Conservation (phyloP, 495 filamentous ascomycete species). For the Aspergillus olivimuriae region DNA sequence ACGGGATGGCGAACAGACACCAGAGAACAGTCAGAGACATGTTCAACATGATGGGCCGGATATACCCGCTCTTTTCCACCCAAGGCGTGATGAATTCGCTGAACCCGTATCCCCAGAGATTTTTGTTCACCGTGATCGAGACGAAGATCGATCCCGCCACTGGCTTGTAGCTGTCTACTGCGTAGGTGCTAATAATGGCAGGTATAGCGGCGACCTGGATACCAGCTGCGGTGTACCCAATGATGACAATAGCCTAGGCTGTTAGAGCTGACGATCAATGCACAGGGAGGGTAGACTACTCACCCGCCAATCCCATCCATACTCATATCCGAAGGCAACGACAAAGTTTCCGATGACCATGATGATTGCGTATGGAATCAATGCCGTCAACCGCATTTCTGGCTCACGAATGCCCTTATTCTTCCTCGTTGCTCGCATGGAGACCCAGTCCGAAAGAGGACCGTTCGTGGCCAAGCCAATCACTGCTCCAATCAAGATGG, state of each 20-base stretch:
- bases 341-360: constrained; percentile 55
- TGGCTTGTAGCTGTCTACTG: constrained; percentile 59
- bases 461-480: constrained; percentile 54
- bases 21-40: constrained; percentile 47
- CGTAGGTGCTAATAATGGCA: constrained; percentile 40
- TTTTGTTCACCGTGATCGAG: constrained; percentile 56
- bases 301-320: constrained; percentile 51
- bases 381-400: constrained; percentile 59
- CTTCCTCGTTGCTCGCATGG: constrained; percentile 47
- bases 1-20: constrained; percentile 47
- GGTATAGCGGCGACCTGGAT: constrained; percentile 54
- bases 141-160: constrained; percentile 56
- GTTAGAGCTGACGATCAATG: not conserved
- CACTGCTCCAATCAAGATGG: constrained; percentile 40
- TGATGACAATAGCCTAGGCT: constrained; percentile 39
- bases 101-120: constrained; percentile 50
- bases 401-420: constrained; percentile 63
- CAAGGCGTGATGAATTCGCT: constrained; percentile 42
- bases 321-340: constrained; percentile 53
- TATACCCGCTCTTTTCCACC: constrained; percentile 27
- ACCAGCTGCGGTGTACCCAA: constrained; percentile 49
- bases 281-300: not conserved
- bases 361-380: constrained; percentile 54
- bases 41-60: constrained; percentile 47
- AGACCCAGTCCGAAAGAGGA: constrained; percentile 53